Conservation (phyloP, 371 early-diverging fungal genomes). For the Fennellomyces sp. region DNA sequence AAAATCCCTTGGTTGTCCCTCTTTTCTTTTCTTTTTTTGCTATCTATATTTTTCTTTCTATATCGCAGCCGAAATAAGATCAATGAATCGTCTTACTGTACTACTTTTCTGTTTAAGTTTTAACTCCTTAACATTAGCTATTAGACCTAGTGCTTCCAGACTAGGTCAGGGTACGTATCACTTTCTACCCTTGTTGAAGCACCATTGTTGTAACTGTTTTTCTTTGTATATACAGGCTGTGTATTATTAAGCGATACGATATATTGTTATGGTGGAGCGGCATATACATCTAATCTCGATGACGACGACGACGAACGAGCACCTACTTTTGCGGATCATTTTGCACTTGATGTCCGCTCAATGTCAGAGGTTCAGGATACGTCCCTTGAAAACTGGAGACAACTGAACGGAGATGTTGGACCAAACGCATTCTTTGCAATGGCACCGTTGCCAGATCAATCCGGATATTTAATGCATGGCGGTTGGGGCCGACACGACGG, state of each 20-base stretch:
- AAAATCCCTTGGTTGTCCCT: not conserved
- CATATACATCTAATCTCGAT: not conserved
- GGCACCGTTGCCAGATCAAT: not conserved
- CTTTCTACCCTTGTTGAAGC: no score
- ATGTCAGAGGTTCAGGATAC: conserved; percentile 36
- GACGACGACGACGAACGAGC: not conserved
- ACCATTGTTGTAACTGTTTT: not conserved
- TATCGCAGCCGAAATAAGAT: not conserved
- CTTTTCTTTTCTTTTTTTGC: not conserved
- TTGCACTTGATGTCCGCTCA: conserved; percentile 1
- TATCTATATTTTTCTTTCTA: not conserved
- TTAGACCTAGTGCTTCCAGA: not conserved
- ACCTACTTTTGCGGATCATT: conserved; percentile 1
- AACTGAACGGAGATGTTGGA: not conserved
- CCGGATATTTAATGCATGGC: conserved; percentile 7
- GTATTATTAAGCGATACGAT: conserved; percentile 6
- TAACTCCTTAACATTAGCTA: not conserved
- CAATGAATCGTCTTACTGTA: not conserved
- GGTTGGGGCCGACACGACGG: conserved; percentile 15
- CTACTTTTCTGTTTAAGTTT: no score
- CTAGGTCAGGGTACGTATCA: not conserved
- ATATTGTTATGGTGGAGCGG: conserved; percentile 14
- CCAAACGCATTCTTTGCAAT: conserved; percentile 19
- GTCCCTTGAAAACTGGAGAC: conserved; percentile 51
- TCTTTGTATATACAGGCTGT: conserved; percentile 2